Conservation (phyloP, 1,284 basidiomycete genomes). For the Trichosporon asahii region DNA sequence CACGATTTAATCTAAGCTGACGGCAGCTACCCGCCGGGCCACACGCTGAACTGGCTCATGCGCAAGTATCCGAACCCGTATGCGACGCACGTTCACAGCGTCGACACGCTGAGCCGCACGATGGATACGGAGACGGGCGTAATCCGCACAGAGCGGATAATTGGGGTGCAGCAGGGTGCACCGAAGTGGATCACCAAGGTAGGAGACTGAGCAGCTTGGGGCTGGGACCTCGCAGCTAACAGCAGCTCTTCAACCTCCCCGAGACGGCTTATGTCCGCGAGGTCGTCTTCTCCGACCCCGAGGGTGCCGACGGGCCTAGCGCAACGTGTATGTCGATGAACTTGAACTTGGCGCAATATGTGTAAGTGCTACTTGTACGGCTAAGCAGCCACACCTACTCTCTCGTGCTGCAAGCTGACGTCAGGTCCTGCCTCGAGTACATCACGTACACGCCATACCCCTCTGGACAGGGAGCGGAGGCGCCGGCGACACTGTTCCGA, state of each 20-base stretch:
- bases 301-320: conserved; percentile 55
- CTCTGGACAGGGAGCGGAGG: conserved; percentile 12
- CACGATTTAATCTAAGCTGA: not conserved
- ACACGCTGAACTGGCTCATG: conserved; percentile 84
- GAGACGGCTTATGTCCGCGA: conserved; percentile 92
- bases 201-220: conserved; percentile 22
- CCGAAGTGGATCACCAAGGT: conserved; percentile 53
- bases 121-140: conserved; percentile 79
- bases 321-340: conserved; percentile 83
- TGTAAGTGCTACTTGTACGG: conserved; percentile 32
- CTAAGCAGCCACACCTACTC: too few relatives aligned
- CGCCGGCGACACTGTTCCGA: conserved; percentile 35
- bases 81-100: conserved; percentile 83
- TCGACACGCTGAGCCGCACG: conserved; percentile 81
- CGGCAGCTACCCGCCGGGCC: conserved; percentile 73
- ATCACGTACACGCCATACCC: conserved; percentile 76
- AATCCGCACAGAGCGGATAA: conserved; percentile 63
- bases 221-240: too few relatives aligned
- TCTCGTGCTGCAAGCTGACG: too few relatives aligned
- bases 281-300: conserved; percentile 83
- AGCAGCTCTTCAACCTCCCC: conserved; percentile 44
- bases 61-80: conserved; percentile 94
- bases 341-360: conserved; percentile 73
- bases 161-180: conserved; percentile 51
- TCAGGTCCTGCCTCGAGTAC: conserved; percentile 62